Base-by-base conservation (phyloP, 1,284 basidiomycete genomes). In the Phylloporus sp. region DNA sequence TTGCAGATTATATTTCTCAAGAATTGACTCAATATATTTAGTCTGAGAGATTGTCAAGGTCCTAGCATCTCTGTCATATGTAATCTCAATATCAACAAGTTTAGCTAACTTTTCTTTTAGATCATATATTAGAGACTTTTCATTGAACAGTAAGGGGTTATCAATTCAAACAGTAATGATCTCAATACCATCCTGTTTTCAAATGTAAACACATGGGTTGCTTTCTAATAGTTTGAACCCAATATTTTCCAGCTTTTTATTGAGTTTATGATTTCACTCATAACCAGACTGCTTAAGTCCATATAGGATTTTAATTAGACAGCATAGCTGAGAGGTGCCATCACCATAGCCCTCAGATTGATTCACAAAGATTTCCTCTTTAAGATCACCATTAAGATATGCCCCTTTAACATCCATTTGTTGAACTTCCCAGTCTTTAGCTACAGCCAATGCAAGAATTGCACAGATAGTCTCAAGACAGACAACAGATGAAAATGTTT, bases 321-420 rank as follows among this genome's bases (percentile, higher is more conserved):
- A n/a, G n/a, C n/a, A n/a, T n/a, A n/a, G n/a, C n/a, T n/a, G n/a
- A n/a, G n/a, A n/a, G n/a, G 11, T 69, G 0, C 68, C 65, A 29
- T 79, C 70, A 3, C 73, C 54, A 51, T 66, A 81, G 0, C 74
- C 76, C 0, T 72, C 58, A 0, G 75, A 78, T 46, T 80, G 77
- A 0, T 56, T n/a, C 56, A 57, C 39, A 29, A 26, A 49, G 2
- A 57, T 57, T 26, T 57, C 46, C 32, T 57, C 46, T 10, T 79
- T 69, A 22, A 56, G 28, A 13, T 61, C n/a, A 61, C 40, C 18
- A 8, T 56, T 56, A 24, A n/a, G n/a, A n/a, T n/a, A n/a, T n/a
- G n/a, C n/a, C n/a, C n/a, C n/a, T n/a, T n/a, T n/a, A n/a, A n/a
- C 42, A 6, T 4, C 44, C 3, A 56, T 29, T 18, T 56, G 54